Evolutionary conservation across 2,329 filamentous ascomycete genomes (phyloP), one percentile per base, ranked within the genome.

Genomic region (Ophiostoma piceae): DNA sequence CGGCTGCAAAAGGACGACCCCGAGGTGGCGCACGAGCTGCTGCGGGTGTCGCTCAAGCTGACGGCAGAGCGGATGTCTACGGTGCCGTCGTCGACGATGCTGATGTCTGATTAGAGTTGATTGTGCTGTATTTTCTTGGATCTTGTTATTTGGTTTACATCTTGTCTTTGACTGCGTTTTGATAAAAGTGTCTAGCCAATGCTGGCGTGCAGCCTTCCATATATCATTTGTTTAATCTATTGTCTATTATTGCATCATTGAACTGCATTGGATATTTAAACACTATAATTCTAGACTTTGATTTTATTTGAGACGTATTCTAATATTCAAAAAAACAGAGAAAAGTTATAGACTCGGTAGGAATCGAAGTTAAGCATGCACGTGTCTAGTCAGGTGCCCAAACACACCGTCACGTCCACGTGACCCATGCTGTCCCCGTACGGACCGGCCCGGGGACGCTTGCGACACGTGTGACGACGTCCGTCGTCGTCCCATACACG

Each of bases 11-110:
- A 82, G 71, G 83, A 89, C 69, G 86, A 96, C 74, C 85, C 88
- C 0, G 91, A 92, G 57, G 88, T 97, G 71, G 92, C 92, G 66
- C 85, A 87, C 75, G 95, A 99, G 80, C 77, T 99, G 76, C 79
- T 99, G 77, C 89, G 88, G 75, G 88, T 98, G 67, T 91, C 91
- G n/a, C 79, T 99, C 77, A 97, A 97, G 83, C 80, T 99, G 78
- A 98, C 94, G 60, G 96, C 90, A 70, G 95, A 99, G 84, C 85
- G 95, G 74, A 96, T 98, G 92, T 65, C 70, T 3, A 74, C 74
- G 1, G 71, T 74, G 35, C 73, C 74, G 60, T 71, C 74, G 12
- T 74, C 74, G 37, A 74, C 70, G 2, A 74, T 74, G 74, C 29
- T 74, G 12, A 71, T 74, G 74, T 70, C 70, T 2, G 70, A 74